Base-by-base conservation (phyloP, 495 filamentous ascomycete genomes). In the Evernia prunastri region DNA sequence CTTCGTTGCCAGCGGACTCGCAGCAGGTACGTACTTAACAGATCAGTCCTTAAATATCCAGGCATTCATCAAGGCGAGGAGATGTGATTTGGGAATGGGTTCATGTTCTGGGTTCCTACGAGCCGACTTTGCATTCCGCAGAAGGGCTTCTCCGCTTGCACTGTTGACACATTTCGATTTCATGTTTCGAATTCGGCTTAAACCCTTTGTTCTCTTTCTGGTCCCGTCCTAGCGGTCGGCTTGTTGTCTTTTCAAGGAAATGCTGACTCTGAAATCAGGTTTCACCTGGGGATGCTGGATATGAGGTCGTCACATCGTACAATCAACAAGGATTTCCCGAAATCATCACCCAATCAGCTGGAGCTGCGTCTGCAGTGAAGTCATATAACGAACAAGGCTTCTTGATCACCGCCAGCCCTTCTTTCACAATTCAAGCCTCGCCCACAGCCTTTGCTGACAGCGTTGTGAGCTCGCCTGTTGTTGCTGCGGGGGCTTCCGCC, bases 321-420 rank as follows among this genome's bases (percentile, higher is more conserved):
- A 68, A 80, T 57, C 54, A 77, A n/a, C 71, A 71, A 65, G 79
- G 79, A 20, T 80, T 81, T 67, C 68, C 70, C 8, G 76, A 74
- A 4, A 61, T 75, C n/a, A 66, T 73, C 56, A 75, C 74, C 12
- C 67, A 77, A 23, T 61, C 71, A 23, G 68, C 71, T 18, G 76
- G 75, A 23, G 57, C 56, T 40, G 68, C 72, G 11, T 66, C 74
- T 2, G 45, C 62, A 23, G 36, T 69, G 31, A 75, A 75, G 61
- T 71, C 68, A 25, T 81, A 76, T 63, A 72, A 81, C 61, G 63
- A 73, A 43, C 68, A 69, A 39, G 79, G 79, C 45, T 79, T 80
- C 59, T 67, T 74, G 17, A 75, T 78, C 58, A 79, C 78, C 20
- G 17, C 57, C 10, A 61, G 54, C 17, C 49, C 70, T 40, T 33